Conservation (phyloP, 805 yeast species). For the Starmerella potacharoeniae region DNA sequence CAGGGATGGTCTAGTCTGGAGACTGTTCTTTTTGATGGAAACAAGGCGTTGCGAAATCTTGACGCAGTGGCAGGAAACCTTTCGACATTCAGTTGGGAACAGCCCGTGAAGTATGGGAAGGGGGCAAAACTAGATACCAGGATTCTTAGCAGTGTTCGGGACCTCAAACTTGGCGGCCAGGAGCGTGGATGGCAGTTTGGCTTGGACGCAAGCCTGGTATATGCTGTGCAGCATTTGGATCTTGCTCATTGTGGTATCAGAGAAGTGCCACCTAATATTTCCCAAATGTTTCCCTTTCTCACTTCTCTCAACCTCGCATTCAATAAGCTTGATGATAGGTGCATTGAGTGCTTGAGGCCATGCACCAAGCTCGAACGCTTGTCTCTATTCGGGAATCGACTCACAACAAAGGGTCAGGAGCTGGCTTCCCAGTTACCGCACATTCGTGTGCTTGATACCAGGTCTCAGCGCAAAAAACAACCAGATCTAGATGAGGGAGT, state of each 20-base stretch:
- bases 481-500: not conserved
- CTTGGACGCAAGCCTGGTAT: not conserved
- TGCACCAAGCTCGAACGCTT: slow-evolving; percentile 20
- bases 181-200: slow-evolving; percentile 10
- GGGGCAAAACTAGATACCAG: slow-evolving; percentile 3
- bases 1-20: slow-evolving; percentile 18
- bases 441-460: slow-evolving; percentile 19
- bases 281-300: slow-evolving; percentile 19
- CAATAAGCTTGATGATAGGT: slow-evolving; percentile 17
- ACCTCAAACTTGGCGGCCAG: slow-evolving; percentile 14
- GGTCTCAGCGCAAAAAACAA: slow-evolving; percentile 8
- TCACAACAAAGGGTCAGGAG: slow-evolving; percentile 4
- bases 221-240: slow-evolving; percentile 22
- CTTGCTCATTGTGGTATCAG: slow-evolving; percentile 11
- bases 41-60: slow-evolving; percentile 10
- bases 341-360: slow-evolving; percentile 4
- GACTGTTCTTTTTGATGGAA: slow-evolving; percentile 22
- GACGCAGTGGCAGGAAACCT: slow-evolving; percentile 13
- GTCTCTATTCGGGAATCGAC: slow-evolving; percentile 19
- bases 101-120: not conserved
- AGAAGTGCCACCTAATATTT: slow-evolving; percentile 18
- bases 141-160: slow-evolving; percentile 11
- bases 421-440: slow-evolving; percentile 8
- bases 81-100: slow-evolving; percentile 20
- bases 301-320: slow-evolving; percentile 19